phyloP scores from a whole-genome alignment of 768 basidiomycete genomes.

The Tephrocybe sp. region DNA sequence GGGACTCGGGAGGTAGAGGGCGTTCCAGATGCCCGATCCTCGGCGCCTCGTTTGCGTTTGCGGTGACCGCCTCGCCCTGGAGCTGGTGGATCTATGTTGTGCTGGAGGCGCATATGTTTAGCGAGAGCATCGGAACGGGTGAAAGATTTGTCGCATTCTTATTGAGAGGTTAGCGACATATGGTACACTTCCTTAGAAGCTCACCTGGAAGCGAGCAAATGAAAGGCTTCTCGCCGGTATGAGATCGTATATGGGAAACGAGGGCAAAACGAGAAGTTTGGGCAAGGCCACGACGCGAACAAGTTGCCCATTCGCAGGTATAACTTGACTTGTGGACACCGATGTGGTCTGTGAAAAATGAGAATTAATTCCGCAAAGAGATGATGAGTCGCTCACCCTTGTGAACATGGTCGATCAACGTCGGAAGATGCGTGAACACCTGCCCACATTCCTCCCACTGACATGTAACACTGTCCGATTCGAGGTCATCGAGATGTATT shows the following conservation, averaged over 20 bases:
- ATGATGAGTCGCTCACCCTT: slow-evolving; percentile 50
- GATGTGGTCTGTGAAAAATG: slow-evolving; percentile 60
- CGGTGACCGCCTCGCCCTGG: slow-evolving; percentile 70
- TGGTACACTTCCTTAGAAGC: slow-evolving; percentile 21
- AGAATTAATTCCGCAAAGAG: not conserved
- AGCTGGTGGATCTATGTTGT: slow-evolving; percentile 72
- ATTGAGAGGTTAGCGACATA: not conserved
- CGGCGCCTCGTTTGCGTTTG: slow-evolving; percentile 65
- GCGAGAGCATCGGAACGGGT: slow-evolving; percentile 92
- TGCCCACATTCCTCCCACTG: slow-evolving; percentile 81
- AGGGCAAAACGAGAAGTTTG: slow-evolving; percentile 91
- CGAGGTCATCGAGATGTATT: slow-evolving; percentile 14
- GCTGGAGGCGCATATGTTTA: slow-evolving; percentile 90
- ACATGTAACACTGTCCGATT: slow-evolving; percentile 66
- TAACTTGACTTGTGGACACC: slow-evolving; percentile 83
- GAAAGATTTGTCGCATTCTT: slow-evolving; percentile 95
- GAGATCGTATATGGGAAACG: slow-evolving; percentile 86
- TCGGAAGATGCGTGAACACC: slow-evolving; percentile 71
- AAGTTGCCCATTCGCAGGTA: slow-evolving; percentile 88
- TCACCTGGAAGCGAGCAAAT: slow-evolving; percentile 77
- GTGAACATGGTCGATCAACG: slow-evolving; percentile 83
- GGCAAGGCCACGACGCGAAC: slow-evolving; percentile 73
- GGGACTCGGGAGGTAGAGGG: slow-evolving; percentile 22
- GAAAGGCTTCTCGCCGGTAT: slow-evolving; percentile 95
- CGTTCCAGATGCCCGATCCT: slow-evolving; percentile 30